Evolutionary conservation across 345 rosid genomes (phyloP).

Genomic region (Eucalyptus polyanthemos): DNA sequence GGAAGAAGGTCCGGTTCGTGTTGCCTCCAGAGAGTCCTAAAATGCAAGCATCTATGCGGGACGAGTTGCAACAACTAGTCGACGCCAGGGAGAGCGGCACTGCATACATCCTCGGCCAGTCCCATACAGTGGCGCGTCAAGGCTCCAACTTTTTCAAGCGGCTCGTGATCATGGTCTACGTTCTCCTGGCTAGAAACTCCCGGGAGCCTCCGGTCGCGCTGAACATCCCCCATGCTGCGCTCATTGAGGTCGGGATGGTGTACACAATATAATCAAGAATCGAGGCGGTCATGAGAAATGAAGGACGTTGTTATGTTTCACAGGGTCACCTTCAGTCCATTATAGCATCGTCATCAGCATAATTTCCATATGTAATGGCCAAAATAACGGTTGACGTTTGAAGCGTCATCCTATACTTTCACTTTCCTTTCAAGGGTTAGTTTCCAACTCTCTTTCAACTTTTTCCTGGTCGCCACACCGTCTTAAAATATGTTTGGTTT

Average conservation of each 20-base stretch:
- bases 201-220: conserved; percentile 34
- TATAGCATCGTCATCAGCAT: neutral
- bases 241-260: conserved; percentile 48
- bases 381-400: neutral
- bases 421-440: neutral
- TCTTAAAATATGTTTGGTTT: neutral
- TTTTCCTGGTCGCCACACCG: neutral
- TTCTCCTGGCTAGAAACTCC: conserved; percentile 28
- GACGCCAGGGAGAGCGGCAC: conserved; percentile 55
- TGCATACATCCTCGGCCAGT: conserved; percentile 43
- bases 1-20: conserved; percentile 34
- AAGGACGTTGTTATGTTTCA: neutral
- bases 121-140: conserved; percentile 19
- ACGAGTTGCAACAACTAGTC: conserved; percentile 29
- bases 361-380: neutral
- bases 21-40: conserved; percentile 20
- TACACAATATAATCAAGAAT: conserved; percentile 6
- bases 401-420: neutral
- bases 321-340: neutral
- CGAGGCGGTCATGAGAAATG: neutral
- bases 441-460: neutral
- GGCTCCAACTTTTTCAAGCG: conserved; percentile 27
- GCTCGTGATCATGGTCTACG: conserved; percentile 20
- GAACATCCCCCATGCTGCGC: conserved; percentile 55
- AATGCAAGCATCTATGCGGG: conserved; percentile 8